A percentile compares a stretch with the other conserved stretches of the same genome.
Evolutionary conservation across 257 asterid genomes (phyloP).

Genomic region (Primulina eburnea): DNA sequence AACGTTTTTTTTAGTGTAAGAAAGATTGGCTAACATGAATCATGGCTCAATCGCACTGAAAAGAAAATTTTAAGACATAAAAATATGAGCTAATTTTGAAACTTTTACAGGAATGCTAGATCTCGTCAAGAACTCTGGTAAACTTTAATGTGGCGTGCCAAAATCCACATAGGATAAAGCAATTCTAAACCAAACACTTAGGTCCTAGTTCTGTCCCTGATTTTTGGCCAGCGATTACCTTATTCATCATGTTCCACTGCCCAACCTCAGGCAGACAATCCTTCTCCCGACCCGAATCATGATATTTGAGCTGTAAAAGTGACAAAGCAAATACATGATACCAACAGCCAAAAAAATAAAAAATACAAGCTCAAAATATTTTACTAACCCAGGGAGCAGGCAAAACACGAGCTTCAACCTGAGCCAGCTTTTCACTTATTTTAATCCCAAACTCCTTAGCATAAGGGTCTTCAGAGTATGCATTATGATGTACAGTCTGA

Average conservation of each 20-base stretch:
- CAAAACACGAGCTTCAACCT: conserved; percentile 94
- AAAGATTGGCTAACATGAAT: no score
- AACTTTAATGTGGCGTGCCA: neutral
- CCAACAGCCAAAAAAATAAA: neutral
- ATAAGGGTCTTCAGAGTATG: conserved; percentile 71
- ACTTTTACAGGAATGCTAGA: no score
- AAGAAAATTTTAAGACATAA: no score
- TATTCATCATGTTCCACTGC: conserved; percentile 98
- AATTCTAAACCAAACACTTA: neutral
- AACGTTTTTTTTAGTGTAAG: no score
- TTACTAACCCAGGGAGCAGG: conserved; percentile 83
- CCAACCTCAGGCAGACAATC: conserved; percentile 95
- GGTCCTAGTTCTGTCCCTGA: neutral
- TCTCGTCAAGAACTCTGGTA: neutral
- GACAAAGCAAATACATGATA: neutral
- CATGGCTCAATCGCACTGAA: no score
- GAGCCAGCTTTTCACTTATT: conserved; percentile 79
- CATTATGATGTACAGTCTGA: conserved; percentile 86
- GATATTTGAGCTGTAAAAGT: conserved; percentile 77
- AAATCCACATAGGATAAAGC: neutral
- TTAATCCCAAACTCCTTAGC: conserved; percentile 93
- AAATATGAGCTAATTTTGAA: no score
- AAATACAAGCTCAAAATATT: neutral
- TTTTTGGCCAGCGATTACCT: conserved; percentile 40
- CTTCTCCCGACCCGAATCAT: conserved; percentile 88